These are phyloP conservation scores for Trematosphaeria pertusa DNA, from an alignment of 2,329 filamentous ascomycete genomes.

Conservation along the genomic window DNA sequence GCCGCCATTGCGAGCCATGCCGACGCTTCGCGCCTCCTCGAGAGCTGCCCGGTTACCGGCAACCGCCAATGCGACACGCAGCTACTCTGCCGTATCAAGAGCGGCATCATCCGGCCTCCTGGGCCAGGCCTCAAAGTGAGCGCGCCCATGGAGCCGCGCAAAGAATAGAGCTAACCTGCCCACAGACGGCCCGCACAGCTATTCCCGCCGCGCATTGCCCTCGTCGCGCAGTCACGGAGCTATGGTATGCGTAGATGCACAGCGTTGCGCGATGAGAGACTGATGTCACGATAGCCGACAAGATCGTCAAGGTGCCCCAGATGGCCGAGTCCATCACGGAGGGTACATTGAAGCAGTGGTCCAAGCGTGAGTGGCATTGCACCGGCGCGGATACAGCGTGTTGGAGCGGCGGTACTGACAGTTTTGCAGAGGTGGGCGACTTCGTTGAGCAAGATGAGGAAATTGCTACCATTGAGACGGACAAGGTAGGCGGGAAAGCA, in stretches of 20 bases:
- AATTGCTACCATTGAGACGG: constrained; percentile 97
- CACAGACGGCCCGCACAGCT: constrained; percentile 39
- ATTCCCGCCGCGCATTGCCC: constrained; percentile 32
- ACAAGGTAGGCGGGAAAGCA: constrained; percentile 72
- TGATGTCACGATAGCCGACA: constrained; percentile 65
- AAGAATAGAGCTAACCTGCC: constrained; percentile 18
- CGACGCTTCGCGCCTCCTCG: constrained; percentile 38
- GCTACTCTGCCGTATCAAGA: constrained; percentile 42
- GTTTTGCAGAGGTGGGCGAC: constrained; percentile 75
- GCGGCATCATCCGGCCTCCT: constrained; percentile 44
- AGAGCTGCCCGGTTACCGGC: constrained; percentile 30
- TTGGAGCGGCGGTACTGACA: constrained; percentile 16
- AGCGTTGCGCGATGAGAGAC: background rate
- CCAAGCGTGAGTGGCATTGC: constrained; percentile 66
- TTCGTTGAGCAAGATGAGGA: constrained; percentile 96
- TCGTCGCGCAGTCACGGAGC: constrained; percentile 41
- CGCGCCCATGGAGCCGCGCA: constrained; percentile 16
- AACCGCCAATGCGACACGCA: constrained; percentile 33
- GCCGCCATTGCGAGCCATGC: constrained; percentile 35
- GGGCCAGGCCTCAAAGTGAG: constrained; percentile 37
- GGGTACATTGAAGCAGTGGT: constrained; percentile 94
- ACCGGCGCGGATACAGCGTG: background rate
- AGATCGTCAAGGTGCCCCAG: constrained; percentile 88
- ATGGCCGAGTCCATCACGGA: constrained; percentile 99
- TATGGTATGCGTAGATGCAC: constrained; percentile 36